A percentile compares a stretch with the other conserved stretches of the same genome.
These are phyloP conservation scores for Eremothecium sinecaudum DNA, from an alignment of 1,139 yeast genomes.

Conservation along the genomic window DNA sequence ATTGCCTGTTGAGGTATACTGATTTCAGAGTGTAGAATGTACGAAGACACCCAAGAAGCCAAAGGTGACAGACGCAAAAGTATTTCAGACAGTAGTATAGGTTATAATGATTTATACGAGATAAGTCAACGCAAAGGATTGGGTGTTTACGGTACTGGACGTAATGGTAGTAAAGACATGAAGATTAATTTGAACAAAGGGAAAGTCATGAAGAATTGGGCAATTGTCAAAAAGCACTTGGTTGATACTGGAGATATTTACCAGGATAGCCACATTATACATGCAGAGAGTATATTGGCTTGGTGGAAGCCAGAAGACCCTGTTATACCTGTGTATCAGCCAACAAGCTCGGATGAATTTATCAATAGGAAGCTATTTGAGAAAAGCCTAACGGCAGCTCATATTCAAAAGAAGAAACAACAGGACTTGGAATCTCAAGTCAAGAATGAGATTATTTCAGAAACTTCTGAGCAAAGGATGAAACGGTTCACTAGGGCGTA, in stretches of 20 bases:
- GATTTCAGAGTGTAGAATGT: too few species aligned
- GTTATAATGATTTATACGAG: too few species aligned
- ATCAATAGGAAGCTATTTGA: conserved; percentile 6
- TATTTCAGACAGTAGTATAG: too few species aligned
- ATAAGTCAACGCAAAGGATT: too few species aligned
- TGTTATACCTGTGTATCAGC: not conserved
- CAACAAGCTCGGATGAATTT: conserved; percentile 4
- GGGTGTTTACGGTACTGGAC: too few species aligned
- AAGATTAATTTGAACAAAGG: conserved; percentile 3
- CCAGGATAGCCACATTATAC: conserved; percentile 3
- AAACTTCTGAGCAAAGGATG: conserved; percentile 8
- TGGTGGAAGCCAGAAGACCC: not conserved
- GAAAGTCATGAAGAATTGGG: conserved; percentile 5
- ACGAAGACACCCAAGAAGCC: too few species aligned
- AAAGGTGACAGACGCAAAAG: too few species aligned
- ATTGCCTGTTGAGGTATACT: too few species aligned
- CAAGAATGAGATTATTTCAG: conserved; percentile 2
- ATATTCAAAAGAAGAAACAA: conserved; percentile 6
- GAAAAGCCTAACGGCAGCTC: conserved; percentile 5
- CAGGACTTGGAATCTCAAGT: conserved; percentile 4
- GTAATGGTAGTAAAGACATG: not conserved
- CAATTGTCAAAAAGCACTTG: conserved; percentile 5
- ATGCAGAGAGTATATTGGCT: conserved; percentile 1
- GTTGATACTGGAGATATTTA: conserved; percentile 6
- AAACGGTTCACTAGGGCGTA: conserved; percentile 7